Evolutionary conservation across 1,284 basidiomycete species (phyloP).

Genomic region (Trichosporon sp.): DNA sequence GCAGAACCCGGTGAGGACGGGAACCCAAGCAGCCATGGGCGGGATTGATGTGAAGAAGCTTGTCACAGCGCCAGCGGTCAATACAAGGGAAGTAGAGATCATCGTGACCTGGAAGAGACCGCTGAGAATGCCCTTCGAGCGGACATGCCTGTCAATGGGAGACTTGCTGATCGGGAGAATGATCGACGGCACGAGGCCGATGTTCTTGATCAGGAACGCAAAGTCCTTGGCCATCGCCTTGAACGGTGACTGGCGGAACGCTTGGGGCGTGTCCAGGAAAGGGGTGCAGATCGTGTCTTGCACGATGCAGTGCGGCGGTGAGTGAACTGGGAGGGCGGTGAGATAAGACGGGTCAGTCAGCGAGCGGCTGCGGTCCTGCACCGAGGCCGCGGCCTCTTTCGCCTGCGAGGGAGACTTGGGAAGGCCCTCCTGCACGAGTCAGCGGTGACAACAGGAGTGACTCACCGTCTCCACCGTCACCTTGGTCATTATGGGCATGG

Average conservation of each 20-base stretch:
- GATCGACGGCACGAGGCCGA: slow-evolving; percentile 15
- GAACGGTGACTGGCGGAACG: slow-evolving; percentile 5
- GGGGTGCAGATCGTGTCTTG: not conserved
- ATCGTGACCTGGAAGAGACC: slow-evolving; percentile 19
- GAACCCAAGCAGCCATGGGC: not conserved
- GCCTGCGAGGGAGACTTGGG: not conserved
- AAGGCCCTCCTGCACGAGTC: not conserved
- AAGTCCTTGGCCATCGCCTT: slow-evolving; percentile 15
- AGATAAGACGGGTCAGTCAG: not conserved
- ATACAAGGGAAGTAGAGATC: slow-evolving; percentile 16
- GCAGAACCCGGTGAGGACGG: slow-evolving; percentile 6
- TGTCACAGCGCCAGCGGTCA: slow-evolving; percentile 12
- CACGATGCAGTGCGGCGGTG: not conserved
- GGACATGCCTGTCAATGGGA: not conserved
- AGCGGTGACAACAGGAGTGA: not conserved
- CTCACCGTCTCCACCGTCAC: not conserved
- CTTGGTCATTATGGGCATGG: not conserved
- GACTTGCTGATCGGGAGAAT: slow-evolving; percentile 14
- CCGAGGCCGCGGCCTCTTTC: not conserved
- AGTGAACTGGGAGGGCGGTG: not conserved
- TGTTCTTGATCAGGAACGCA: slow-evolving; percentile 16
- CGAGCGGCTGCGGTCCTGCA: not conserved
- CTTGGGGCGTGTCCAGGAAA: not conserved
- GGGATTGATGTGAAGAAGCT: slow-evolving; percentile 12
- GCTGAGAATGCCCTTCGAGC: not conserved